Conservation (phyloP, 345 rosid species). For the Aurinia saxatilis region DNA sequence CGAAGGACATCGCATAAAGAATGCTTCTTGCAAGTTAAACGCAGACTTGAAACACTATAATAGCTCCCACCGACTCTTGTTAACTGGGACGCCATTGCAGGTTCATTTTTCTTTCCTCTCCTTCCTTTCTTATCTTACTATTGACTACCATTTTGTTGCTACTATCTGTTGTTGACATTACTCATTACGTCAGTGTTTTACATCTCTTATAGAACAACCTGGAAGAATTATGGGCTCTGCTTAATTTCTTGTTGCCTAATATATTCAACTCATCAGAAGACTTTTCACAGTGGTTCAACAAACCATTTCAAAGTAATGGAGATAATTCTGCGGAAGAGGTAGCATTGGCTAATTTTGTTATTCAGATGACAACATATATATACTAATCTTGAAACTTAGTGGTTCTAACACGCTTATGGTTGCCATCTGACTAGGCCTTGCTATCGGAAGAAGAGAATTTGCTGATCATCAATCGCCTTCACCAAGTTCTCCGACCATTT, state of each 20-base stretch:
- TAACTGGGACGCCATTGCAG: slow-evolving; percentile 94
- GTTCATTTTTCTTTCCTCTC: slow-evolving; percentile 21
- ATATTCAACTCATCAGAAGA: slow-evolving; percentile 92
- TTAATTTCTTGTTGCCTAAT: slow-evolving; percentile 85
- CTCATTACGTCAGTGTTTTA: slow-evolving; percentile 9
- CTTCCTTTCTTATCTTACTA: background rate
- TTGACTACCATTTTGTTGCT: background rate
- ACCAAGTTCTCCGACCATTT: slow-evolving; percentile 95
- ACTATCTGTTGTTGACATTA: background rate
- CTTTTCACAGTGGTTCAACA: slow-evolving; percentile 97
- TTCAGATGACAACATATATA: background rate
- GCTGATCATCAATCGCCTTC: slow-evolving; percentile 84
- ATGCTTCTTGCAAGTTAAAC: slow-evolving; percentile 96
- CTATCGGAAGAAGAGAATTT: slow-evolving; percentile 93
- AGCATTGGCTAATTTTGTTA: slow-evolving; percentile 19
- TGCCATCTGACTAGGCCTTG: slow-evolving; percentile 50
- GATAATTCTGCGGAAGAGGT: slow-evolving; percentile 85
- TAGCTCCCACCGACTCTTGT: slow-evolving; percentile 74
- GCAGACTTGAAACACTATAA: slow-evolving; percentile 87
- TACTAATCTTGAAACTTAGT: background rate
- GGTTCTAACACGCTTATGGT: slow-evolving; percentile 2
- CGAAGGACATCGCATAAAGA: slow-evolving; percentile 95
- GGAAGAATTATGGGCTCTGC: slow-evolving; percentile 93
- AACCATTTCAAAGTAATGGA: slow-evolving; percentile 84
- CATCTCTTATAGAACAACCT: slow-evolving; percentile 65